Base-by-base conservation (phyloP, 202 grass and related monocot species). In the Schoenoplectus tabernaemontani region DNA sequence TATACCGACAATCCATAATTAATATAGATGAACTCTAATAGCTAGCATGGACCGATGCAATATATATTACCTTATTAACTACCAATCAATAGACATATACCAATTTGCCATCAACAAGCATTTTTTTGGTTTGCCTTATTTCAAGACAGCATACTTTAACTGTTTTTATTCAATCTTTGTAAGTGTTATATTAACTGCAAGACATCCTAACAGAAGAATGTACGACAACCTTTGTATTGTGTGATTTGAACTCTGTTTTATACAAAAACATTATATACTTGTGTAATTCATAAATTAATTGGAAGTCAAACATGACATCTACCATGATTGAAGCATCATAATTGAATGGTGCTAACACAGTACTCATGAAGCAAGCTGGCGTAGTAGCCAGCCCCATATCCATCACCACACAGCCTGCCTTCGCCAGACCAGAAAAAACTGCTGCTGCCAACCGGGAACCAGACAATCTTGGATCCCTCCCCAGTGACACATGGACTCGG, bases 291-390 rank as follows among this genome's bases (percentile, higher is more conserved):
- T 50, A 72, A 50, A 69, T 51, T 72, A 72, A 7, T 47, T 50
- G 19, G 15, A 22, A 67, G 7, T 67, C 37, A 43, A 16, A 46
- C 42, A 72, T 30, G 42, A 48, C 50, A 50, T 64, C 3, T 84
- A 96, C 90, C 93, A 96, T 96, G 4, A 96, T 93, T 0, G 93
- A 96, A 4, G 86, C 93, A 54, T 96, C 88, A 56, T 91, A 96
- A 77, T 62, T 72, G 77, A 96, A 96, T 7, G 56, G 65, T 3
- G 86, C 76, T 73, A 91, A 23, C 1, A 86, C 84, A 44, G 90
- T 93, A 81, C 93, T 96, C 88, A 96, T 93, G 78, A 91, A 96
- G 83, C 93, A 93, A 0, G 93, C 93, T 0, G 93, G 93, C 13
- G 93, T 96, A 74, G 90, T 96, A 64, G 93, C 90, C 22, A 96